A percentile compares a stretch with the other conserved stretches of the same genome.
These are phyloP conservation scores for Penicillium decumbens DNA, from an alignment of 2,329 filamentous ascomycete genomes.

Conservation along the genomic window DNA sequence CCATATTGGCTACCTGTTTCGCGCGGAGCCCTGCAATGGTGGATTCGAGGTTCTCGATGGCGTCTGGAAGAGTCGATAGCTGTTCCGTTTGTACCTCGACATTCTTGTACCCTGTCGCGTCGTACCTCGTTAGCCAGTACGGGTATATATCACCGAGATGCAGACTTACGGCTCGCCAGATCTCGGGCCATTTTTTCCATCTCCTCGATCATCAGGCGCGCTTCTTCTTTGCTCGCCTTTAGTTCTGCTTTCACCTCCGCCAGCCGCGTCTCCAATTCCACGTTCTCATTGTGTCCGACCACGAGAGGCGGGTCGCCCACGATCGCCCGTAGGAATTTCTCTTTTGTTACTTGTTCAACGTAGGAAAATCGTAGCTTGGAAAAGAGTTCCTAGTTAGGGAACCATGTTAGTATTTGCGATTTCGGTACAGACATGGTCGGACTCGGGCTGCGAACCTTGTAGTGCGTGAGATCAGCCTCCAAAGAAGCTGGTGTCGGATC, in stretches of 20 bases:
- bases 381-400: slow-evolving; percentile 65
- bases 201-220: slow-evolving; percentile 65
- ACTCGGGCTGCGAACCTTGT: slow-evolving; percentile 54
- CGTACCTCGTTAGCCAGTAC: neutral
- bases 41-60: slow-evolving; percentile 50
- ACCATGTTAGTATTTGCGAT: slow-evolving; percentile 1
- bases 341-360: slow-evolving; percentile 96
- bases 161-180: slow-evolving; percentile 52
- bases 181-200: slow-evolving; percentile 66
- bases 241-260: slow-evolving; percentile 67
- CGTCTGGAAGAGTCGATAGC: slow-evolving; percentile 48
- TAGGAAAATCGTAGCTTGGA: slow-evolving; percentile 95
- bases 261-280: slow-evolving; percentile 67
- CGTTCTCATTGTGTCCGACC: slow-evolving; percentile 75
- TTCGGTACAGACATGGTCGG: neutral
- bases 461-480: slow-evolving; percentile 79
- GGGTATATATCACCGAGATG: neutral
- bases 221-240: slow-evolving; percentile 74
- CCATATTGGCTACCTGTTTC: slow-evolving; percentile 61
- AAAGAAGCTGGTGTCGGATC: slow-evolving; percentile 70
- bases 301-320: slow-evolving; percentile 85
- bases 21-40: slow-evolving; percentile 48
- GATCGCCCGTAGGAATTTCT: slow-evolving; percentile 91
- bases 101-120: slow-evolving; percentile 48
- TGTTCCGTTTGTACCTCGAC: slow-evolving; percentile 51